phyloP scores from a whole-genome alignment of 2,329 filamentous ascomycete species.

The Paradendryphiella salina region DNA sequence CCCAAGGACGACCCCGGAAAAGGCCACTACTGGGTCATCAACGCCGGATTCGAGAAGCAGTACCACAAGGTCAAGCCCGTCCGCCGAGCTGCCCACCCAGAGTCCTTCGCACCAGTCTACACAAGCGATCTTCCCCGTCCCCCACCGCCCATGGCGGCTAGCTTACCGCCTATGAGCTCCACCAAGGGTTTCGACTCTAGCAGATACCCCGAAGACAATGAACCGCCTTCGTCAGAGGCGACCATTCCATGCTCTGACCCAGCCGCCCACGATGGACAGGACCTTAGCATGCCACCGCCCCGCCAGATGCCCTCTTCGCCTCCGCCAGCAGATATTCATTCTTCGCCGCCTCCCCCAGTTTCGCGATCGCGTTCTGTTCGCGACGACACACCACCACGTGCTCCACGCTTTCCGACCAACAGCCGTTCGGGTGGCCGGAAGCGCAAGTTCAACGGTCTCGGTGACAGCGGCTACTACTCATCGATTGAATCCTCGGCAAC shows the following conservation, averaged over 20 bases:
- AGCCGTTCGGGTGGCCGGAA: conserved; percentile 71
- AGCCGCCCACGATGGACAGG: conserved; percentile 53
- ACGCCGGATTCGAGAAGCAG: conserved; percentile 82
- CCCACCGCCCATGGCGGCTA: conserved; percentile 45
- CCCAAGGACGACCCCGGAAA: conserved; percentile 97
- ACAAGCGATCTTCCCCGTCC: conserved; percentile 43
- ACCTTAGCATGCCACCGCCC: conserved; percentile 51
- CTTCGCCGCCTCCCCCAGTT: conserved; percentile 89
- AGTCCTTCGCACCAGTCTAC: conserved; percentile 40
- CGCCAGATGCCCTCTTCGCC: conserved; percentile 67
- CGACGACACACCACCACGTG: conserved; percentile 76
- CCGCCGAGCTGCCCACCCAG: conserved; percentile 56
- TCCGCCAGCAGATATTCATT: conserved; percentile 72
- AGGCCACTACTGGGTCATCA: conserved; percentile 95
- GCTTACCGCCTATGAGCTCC: conserved; percentile 44
- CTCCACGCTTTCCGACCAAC: conserved; percentile 62
- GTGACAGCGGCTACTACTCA: conserved; percentile 96
- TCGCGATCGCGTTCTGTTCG: conserved; percentile 59
- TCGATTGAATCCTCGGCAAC: conserved; percentile 89
- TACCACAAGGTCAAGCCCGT: conserved; percentile 86
- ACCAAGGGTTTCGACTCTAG: conserved; percentile 54
- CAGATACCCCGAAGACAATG: conserved; percentile 56
- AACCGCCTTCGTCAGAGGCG: conserved; percentile 55
- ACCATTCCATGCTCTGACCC: conserved; percentile 58
- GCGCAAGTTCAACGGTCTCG: conserved; percentile 77